Conservation (phyloP, 208 protist species). For the Jaenimonas drosophilae region DNA sequence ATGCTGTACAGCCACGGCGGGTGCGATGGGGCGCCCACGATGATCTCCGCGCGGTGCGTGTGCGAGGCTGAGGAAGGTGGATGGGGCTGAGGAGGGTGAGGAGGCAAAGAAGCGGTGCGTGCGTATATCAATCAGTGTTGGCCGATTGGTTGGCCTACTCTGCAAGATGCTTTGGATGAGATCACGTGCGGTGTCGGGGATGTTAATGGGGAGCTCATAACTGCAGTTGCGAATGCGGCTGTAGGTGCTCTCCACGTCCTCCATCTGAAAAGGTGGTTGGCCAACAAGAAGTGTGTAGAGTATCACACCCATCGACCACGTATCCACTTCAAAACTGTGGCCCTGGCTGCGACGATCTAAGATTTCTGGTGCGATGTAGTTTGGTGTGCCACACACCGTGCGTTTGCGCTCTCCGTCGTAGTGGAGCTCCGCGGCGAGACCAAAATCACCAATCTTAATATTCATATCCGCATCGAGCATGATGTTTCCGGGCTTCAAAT, state of each 20-base stretch:
- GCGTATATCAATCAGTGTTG: slow-evolving; percentile 82
- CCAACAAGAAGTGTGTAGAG: slow-evolving; percentile 97
- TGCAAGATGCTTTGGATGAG: slow-evolving; percentile 91
- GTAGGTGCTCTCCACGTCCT: slow-evolving; percentile 95
- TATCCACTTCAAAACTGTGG: slow-evolving; percentile 96
- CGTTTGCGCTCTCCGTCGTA: slow-evolving; percentile 91
- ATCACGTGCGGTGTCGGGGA: slow-evolving; percentile 65
- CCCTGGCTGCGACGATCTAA: slow-evolving; percentile 75
- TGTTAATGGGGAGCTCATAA: slow-evolving; percentile 88
- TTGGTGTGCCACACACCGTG: slow-evolving; percentile 95
- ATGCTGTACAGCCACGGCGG: background rate
- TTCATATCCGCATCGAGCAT: slow-evolving; percentile 86
- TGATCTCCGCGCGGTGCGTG: too few relatives aligned
- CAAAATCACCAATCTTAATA: slow-evolving; percentile 95
- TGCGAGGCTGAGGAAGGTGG: too few relatives aligned
- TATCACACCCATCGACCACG: slow-evolving; percentile 98
- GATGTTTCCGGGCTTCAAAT: slow-evolving; percentile 96
- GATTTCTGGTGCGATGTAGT: slow-evolving; percentile 96
- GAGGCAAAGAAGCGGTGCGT: slow-evolving; percentile 82
- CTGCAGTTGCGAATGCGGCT: slow-evolving; percentile 86
- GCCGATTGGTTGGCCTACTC: slow-evolving; percentile 65
- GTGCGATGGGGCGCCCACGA: slow-evolving; percentile 8
- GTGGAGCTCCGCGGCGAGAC: slow-evolving; percentile 85
- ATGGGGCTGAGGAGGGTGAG: slow-evolving; percentile 28
- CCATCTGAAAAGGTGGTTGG: slow-evolving; percentile 97